These are phyloP conservation scores for Teunomyces panamensis DNA, from an alignment of 805 yeast species.

Conservation along the genomic window DNA sequence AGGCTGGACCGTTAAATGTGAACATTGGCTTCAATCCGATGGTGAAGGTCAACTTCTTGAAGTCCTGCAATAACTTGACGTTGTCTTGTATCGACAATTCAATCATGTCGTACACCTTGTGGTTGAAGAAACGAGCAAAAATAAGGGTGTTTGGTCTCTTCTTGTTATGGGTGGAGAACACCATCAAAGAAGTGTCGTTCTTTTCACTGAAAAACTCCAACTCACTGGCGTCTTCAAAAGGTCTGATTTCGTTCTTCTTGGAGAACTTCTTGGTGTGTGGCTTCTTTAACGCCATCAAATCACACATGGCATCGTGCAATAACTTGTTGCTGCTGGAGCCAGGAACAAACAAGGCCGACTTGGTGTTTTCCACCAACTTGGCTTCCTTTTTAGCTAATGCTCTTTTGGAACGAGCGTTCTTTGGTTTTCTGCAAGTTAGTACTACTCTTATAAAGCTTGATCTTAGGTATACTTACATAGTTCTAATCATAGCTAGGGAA, in stretches of 20 bases:
- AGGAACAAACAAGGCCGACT: conserved; percentile 86
- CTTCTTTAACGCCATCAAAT: conserved; percentile 84
- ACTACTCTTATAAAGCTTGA: not conserved
- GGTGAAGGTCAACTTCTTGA: conserved; percentile 74
- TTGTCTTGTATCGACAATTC: conserved; percentile 74
- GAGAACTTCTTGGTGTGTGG: conserved; percentile 85
- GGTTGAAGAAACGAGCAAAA: conserved; percentile 86
- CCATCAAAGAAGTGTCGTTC: conserved; percentile 85
- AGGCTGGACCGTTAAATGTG: conserved; percentile 86
- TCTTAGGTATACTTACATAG: conserved; percentile 25
- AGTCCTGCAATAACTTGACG: conserved; percentile 70
- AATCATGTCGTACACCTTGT: conserved; percentile 88
- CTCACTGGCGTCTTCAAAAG: conserved; percentile 85
- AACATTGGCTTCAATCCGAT: conserved; percentile 94
- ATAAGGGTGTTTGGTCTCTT: conserved; percentile 91
- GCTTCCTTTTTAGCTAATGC: conserved; percentile 88
- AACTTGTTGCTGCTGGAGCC: conserved; percentile 78
- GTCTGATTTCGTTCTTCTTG: conserved; percentile 84
- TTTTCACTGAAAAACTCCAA: conserved; percentile 93
- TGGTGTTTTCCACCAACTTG: conserved; percentile 83
- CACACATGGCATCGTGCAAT: conserved; percentile 85
- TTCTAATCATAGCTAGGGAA: conserved; percentile 29
- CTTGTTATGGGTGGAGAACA: conserved; percentile 75
- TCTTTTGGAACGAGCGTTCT: conserved; percentile 93
- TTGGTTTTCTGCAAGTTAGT: conserved; percentile 60